These are phyloP conservation scores for Metarhizium rileyi DNA, from an alignment of 2,329 filamentous ascomycete species.

Conservation along the genomic window DNA sequence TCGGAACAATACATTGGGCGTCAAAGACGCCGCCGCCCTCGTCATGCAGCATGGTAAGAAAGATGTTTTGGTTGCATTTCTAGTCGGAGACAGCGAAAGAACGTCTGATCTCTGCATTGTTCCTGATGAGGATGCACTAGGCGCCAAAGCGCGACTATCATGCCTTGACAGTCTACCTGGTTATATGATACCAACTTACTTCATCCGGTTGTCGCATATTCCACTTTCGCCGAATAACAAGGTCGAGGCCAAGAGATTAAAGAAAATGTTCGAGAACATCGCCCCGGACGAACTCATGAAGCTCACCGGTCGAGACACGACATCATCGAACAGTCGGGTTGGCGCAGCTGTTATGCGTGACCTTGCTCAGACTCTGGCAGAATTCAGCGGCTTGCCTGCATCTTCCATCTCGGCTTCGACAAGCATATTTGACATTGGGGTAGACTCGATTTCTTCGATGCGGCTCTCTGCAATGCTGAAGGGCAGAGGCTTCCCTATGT, in stretches of 20 bases:
- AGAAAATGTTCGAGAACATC: slow-evolving; percentile 53
- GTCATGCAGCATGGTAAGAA: slow-evolving; percentile 68
- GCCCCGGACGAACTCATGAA: slow-evolving; percentile 51
- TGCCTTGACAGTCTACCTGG: slow-evolving; percentile 62
- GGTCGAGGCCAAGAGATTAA: slow-evolving; percentile 63
- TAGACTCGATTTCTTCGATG: slow-evolving; percentile 81
- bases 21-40: slow-evolving; percentile 66
- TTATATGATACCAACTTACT: slow-evolving; percentile 88
- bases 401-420: slow-evolving; percentile 40
- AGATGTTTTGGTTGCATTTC: slow-evolving; percentile 73
- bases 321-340: slow-evolving; percentile 18
- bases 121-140: slow-evolving; percentile 26
- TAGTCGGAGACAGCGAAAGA: slow-evolving; percentile 25
- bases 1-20: slow-evolving; percentile 42
- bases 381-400: slow-evolving; percentile 37
- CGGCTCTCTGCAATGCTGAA: slow-evolving; percentile 57
- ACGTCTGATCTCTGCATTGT: slow-evolving; percentile 13
- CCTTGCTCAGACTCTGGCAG: slow-evolving; percentile 44
- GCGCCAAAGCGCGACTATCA: slow-evolving; percentile 42
- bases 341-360: slow-evolving; percentile 28
- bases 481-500: slow-evolving; percentile 47
- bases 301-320: slow-evolving; percentile 29
- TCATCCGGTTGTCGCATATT: slow-evolving; percentile 60
- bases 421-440: slow-evolving; percentile 75
- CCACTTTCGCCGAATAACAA: slow-evolving; percentile 88